Conservation (phyloP, 139 green algal species). For the Zygnema circumcarinatum region DNA sequence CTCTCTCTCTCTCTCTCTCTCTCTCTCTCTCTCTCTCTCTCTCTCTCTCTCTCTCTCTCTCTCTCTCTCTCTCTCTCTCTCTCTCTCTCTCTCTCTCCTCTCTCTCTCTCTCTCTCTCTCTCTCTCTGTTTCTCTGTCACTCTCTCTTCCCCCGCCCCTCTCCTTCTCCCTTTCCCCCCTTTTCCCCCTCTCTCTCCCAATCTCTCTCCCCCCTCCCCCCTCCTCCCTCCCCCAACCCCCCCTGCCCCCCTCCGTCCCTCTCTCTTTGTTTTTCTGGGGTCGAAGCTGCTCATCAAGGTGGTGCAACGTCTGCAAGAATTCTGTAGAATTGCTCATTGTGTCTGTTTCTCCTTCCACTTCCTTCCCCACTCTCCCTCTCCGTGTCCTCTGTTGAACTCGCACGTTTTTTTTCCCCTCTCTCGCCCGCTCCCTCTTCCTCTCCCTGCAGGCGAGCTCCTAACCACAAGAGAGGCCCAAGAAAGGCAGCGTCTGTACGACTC, state of each 20-base stretch:
- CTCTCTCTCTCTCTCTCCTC: not conserved
- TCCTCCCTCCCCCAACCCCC: not conserved
- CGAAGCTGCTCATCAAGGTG: no score
- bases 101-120: not conserved
- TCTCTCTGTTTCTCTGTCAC: not conserved
- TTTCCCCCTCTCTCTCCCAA: not conserved
- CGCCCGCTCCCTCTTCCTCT: not conserved
- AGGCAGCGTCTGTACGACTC: not conserved
- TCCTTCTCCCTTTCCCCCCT: not conserved
- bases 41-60: not conserved
- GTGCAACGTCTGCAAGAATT: no score
- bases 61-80: not conserved
- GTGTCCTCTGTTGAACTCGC: not conserved
- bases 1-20: not conserved
- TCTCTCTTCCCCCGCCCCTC: not conserved
- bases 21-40: not conserved
- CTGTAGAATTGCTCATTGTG: no score
- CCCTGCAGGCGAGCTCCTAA: constrained; percentile 19
- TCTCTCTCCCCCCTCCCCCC: not conserved
- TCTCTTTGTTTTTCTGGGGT: no score
- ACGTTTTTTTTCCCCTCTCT: not conserved
- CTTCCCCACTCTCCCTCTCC: not conserved
- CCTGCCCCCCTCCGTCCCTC: not conserved
- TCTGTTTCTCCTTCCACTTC: not conserved
- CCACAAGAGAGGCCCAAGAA: not conserved